Evolutionary conservation across 148 eudicot genomes (phyloP), one percentile per base, ranked within the genome.

Genomic region (Simmondsia chinensis): DNA sequence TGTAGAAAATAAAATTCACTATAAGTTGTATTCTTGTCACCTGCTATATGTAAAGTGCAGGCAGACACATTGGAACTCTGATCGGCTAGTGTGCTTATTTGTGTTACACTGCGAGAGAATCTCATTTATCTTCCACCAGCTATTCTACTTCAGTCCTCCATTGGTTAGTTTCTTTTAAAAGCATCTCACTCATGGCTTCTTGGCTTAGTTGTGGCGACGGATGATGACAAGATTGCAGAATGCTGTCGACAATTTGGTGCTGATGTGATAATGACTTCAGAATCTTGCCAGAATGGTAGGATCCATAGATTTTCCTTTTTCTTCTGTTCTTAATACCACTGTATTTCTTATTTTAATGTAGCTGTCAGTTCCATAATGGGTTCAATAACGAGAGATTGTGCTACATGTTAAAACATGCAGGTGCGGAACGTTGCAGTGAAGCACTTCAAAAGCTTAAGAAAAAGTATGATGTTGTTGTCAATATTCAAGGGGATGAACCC

Each of bases 401-500:
- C 14, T 16, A 26, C 39, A 32, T 45, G 4, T 12, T 6, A 26
- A 36, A 12, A 27, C 30, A 44, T 54, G 21, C 26, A 86, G 95
- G 97, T 46, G 82, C 95, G 20, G 97, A 82, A 56, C 80, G 95
- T 18, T 91, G 97, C 68, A 79, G 75, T 60, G 97, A 91, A 82
- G 95, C 94, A 25, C 79, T 85, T 57, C 68, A 71, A 52, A 91
- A 82, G 63, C 99, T 93, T 56, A 62, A 57, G 28, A 77, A 86
- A 60, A 71, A 73, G 62, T 91, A 82, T 60, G 99, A 93, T 41
- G 58, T 93, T 61, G 99, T 93, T 14, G 96, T 93, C 49, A 93
- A 93, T 58, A 86, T 86, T 57, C 99, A 93, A 62, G 95, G 99
- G 16, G 99, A 93, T 63, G 96, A 93, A 54, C 96, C 99, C 47